A percentile compares a stretch with the other conserved stretches of the same genome.
Conservation (phyloP, 768 basidiomycete species). For the Phanerochaete sordida region DNA sequence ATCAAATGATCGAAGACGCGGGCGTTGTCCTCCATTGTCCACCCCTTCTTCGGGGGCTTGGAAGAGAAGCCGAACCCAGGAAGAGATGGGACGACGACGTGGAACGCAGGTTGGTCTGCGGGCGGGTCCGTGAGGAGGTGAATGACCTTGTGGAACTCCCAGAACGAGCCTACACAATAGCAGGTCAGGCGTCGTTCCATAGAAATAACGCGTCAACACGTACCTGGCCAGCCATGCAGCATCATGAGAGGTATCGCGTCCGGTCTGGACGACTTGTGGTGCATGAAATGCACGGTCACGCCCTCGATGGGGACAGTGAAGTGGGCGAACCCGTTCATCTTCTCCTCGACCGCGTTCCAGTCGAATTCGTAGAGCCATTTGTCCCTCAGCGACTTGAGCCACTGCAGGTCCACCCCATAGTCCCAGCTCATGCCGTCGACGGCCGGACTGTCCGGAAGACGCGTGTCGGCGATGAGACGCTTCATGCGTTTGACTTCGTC, state of each 20-base stretch:
- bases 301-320: constrained; percentile 17
- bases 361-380: constrained; percentile 10
- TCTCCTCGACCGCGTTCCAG: constrained; percentile 11
- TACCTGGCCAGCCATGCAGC: constrained; percentile 25
- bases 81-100: constrained; percentile 25
- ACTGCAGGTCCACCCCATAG: constrained; percentile 11
- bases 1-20: constrained; percentile 25
- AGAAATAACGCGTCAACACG: not conserved
- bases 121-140: constrained; percentile 18
- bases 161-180: constrained; percentile 14
- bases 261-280: constrained; percentile 22
- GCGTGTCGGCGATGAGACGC: constrained; percentile 7
- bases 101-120: constrained; percentile 18
- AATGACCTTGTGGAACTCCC: constrained; percentile 20
- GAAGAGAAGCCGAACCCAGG: constrained; percentile 26
- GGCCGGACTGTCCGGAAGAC: constrained; percentile 2
- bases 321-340: constrained; percentile 13
- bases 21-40: constrained; percentile 24
- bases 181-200: not conserved
- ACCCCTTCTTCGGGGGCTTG: constrained; percentile 19
- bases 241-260: constrained; percentile 28
- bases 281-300: constrained; percentile 30
- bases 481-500: constrained; percentile 12
- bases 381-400: constrained; percentile 7
- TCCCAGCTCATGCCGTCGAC: constrained; percentile 8